Evolutionary conservation across 2,329 filamentous ascomycete genomes (phyloP).

Genomic region (Teratosphaeriaceae sp.): DNA sequence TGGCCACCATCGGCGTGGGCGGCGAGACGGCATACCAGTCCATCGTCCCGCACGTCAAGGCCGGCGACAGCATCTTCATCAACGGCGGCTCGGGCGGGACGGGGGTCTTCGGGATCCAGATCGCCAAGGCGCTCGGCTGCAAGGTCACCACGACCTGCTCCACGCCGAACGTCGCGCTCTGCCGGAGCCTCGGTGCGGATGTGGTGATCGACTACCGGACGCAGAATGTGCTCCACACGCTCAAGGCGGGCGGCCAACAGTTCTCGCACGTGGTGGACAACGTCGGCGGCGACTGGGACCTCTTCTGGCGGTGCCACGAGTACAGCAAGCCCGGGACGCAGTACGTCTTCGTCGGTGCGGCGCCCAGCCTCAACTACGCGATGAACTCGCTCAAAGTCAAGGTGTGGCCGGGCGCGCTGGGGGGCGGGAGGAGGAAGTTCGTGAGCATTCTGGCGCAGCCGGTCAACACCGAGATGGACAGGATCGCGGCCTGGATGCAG

Average conservation of each 20-base stretch:
- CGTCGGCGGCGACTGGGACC: conserved; percentile 43
- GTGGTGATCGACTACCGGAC: conserved; percentile 55
- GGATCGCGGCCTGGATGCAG: conserved; percentile 48
- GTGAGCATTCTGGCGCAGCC: conserved; percentile 32
- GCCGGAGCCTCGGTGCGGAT: conserved; percentile 54
- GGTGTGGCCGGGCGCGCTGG: conserved; percentile 41
- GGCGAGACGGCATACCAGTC: conserved; percentile 35
- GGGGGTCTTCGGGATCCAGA: conserved; percentile 55
- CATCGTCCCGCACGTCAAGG: conserved; percentile 31
- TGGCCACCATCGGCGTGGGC: conserved; percentile 28
- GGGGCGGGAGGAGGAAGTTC: conserved; percentile 44
- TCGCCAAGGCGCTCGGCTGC: conserved; percentile 55
- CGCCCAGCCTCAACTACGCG: conserved; percentile 8
- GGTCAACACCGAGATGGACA: conserved; percentile 38
- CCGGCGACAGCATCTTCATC: conserved; percentile 51
- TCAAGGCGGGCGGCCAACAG: conserved; percentile 42
- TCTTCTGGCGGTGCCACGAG: conserved; percentile 48
- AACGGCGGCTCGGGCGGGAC: conserved; percentile 59
- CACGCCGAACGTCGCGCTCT: conserved; percentile 49
- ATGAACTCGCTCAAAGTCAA: conserved; percentile 26
- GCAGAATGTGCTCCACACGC: conserved; percentile 40
- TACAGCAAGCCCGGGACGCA: conserved; percentile 46
- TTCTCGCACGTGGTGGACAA: conserved; percentile 55
- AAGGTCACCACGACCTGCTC: conserved; percentile 57
- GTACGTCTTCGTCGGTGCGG: conserved; percentile 33